Percentiles rank a stretch among this genome's conserved stretches.
Conservation (phyloP, 2,329 filamentous ascomycete species). For the Xylaria sp. region DNA sequence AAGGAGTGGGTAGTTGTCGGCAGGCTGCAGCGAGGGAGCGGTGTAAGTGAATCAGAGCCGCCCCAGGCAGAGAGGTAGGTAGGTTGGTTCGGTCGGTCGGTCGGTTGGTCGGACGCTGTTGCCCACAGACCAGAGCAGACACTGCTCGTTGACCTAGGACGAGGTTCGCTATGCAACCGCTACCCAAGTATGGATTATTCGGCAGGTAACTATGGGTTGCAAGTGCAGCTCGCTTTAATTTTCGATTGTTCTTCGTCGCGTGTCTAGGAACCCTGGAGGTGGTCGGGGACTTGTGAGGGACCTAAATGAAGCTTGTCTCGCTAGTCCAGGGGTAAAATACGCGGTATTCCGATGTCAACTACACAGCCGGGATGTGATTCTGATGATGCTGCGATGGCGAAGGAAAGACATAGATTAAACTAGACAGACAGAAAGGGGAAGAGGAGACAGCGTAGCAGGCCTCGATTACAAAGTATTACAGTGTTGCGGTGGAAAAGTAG, state of each 20-base stretch:
- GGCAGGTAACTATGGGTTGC: background rate
- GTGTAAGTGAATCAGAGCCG: slow-evolving; percentile 12
- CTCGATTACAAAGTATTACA: slow-evolving; percentile 23
- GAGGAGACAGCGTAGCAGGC: background rate
- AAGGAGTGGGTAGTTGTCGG: slow-evolving; percentile 30
- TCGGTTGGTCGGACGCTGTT: slow-evolving; percentile 39
- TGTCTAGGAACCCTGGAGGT: slow-evolving; percentile 1
- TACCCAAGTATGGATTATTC: background rate
- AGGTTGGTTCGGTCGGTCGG: slow-evolving; percentile 29
- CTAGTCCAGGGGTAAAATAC: slow-evolving; percentile 36
- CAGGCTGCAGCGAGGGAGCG: slow-evolving; percentile 17
- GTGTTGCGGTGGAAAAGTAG: slow-evolving; percentile 16
- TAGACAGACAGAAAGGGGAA: background rate
- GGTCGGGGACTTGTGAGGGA: slow-evolving; percentile 4
- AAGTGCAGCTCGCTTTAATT: background rate
- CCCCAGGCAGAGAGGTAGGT: background rate
- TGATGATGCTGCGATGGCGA: slow-evolving; percentile 21
- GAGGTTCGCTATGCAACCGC: slow-evolving; percentile 38
- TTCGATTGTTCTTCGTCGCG: slow-evolving; percentile 2
- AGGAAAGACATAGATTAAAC: slow-evolving; percentile 31
- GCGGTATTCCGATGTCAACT: slow-evolving; percentile 29
- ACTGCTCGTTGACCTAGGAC: slow-evolving; percentile 39
- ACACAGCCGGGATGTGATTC: slow-evolving; percentile 10
- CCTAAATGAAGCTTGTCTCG: slow-evolving; percentile 30
- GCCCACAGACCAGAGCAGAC: slow-evolving; percentile 44